Percentiles rank a stretch among this genome's conserved stretches.
These are phyloP conservation scores for Russula sp. DNA, from an alignment of 768 basidiomycete genomes.

Conservation along the genomic window DNA sequence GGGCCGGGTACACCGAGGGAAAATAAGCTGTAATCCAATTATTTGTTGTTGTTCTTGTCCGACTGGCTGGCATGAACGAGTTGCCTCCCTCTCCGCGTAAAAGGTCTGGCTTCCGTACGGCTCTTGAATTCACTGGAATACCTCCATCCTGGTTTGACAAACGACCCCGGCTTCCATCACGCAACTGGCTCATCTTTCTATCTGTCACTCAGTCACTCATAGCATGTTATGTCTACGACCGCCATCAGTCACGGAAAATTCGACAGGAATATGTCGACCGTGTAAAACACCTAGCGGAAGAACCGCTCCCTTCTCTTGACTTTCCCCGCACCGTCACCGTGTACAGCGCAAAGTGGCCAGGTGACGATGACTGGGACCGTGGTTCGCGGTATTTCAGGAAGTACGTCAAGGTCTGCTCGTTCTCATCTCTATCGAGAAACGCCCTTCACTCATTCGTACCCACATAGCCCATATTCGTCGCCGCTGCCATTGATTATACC, in stretches of 20 bases:
- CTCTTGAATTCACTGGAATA: conserved; percentile 59
- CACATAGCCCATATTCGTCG: conserved; percentile 80
- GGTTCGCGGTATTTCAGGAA: conserved; percentile 86
- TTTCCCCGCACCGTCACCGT: conserved; percentile 76
- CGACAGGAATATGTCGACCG: conserved; percentile 70
- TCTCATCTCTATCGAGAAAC: conserved; percentile 2
- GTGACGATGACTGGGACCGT: conserved; percentile 86
- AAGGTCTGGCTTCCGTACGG: conserved; percentile 51
- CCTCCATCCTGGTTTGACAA: conserved; percentile 75
- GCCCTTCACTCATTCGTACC: conserved; percentile 16
- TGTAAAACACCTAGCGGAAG: conserved; percentile 71
- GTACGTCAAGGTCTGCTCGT: conserved; percentile 81
- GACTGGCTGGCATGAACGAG: conserved; percentile 2
- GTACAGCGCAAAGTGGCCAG: conserved; percentile 87
- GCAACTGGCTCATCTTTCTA: conserved; percentile 94
- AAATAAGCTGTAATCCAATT: background rate
- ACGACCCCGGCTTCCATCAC: conserved; percentile 78
- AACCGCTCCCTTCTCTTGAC: conserved; percentile 55
- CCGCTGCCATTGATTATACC: conserved; percentile 90
- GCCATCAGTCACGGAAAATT: conserved; percentile 69
- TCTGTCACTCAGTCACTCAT: conserved; percentile 61
- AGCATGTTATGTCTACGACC: conserved; percentile 81
- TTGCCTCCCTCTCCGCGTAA: conserved; percentile 1
- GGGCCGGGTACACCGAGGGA: background rate
- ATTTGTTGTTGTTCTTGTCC: background rate